These are phyloP conservation scores for Ogataea siamensis DNA, from an alignment of 805 yeast species.

Conservation along the genomic window DNA sequence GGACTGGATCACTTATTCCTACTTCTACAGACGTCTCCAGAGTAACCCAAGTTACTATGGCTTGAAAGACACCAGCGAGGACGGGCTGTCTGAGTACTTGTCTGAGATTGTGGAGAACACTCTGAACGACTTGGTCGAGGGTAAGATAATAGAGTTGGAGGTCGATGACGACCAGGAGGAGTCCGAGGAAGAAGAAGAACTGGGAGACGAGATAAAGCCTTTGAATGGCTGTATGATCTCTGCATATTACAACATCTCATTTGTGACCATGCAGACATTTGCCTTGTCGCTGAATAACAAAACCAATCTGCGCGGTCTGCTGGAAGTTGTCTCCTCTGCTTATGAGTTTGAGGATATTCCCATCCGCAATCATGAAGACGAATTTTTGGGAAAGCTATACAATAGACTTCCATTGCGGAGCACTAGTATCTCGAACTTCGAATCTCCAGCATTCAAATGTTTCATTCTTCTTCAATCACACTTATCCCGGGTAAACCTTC, in stretches of 20 bases:
- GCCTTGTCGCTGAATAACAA: conserved; percentile 47
- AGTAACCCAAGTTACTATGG: conserved; percentile 89
- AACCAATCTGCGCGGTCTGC: conserved; percentile 56
- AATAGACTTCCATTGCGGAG: conserved; percentile 62
- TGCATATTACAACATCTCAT: conserved; percentile 66
- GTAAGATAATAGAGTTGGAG: conserved; percentile 61
- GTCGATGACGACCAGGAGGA: conserved; percentile 38
- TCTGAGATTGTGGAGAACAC: conserved; percentile 80
- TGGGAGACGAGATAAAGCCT: conserved; percentile 50
- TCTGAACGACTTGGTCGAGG: conserved; percentile 57
- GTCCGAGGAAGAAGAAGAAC: conserved; percentile 38
- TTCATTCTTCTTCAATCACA: conserved; percentile 80
- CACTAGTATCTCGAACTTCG: conserved; percentile 31
- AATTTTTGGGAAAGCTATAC: conserved; percentile 48
- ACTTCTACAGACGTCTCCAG: conserved; percentile 76
- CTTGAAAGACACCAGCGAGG: conserved; percentile 56
- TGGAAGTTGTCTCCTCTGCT: conserved; percentile 66
- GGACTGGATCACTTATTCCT: conserved; percentile 85
- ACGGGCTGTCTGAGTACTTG: conserved; percentile 75
- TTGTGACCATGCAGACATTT: conserved; percentile 64
- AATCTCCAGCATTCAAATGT: conserved; percentile 63
- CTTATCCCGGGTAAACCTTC: conserved; percentile 61
- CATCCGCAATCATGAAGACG: conserved; percentile 59
- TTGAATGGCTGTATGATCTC: conserved; percentile 72
- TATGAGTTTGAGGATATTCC: conserved; percentile 68